phyloP scores from a whole-genome alignment of 192 early-diverging fungal genomes.

The Coemansia sp. region DNA sequence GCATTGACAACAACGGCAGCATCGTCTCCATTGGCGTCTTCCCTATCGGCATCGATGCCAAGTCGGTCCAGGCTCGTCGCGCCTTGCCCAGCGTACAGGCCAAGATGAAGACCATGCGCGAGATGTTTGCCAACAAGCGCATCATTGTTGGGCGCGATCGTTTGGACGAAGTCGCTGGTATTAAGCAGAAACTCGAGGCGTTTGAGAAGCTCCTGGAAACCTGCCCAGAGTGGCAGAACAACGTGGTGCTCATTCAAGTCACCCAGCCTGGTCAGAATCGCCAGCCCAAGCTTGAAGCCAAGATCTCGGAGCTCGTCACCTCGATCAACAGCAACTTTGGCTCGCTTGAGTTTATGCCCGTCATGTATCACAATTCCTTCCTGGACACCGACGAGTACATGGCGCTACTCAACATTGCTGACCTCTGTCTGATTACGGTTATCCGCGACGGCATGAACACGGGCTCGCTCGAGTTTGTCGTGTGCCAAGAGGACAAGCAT shows the following conservation, averaged over 20 bases:
- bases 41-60: constrained; percentile 96
- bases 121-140: constrained; percentile 83
- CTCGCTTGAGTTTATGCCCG: constrained; percentile 91
- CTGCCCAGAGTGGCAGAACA: constrained; percentile 90
- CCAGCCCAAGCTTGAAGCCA: constrained; percentile 69
- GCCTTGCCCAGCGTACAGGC: constrained; percentile 64
- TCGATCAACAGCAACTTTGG: constrained; percentile 95
- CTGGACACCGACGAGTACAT: constrained; percentile 96
- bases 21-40: constrained; percentile 84
- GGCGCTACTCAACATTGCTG: constrained; percentile 89
- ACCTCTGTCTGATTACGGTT: constrained; percentile 87
- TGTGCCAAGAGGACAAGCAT: constrained; percentile 85
- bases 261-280: constrained; percentile 81
- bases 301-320: constrained; percentile 87
- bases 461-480: constrained; percentile 88
- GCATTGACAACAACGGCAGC: constrained; percentile 79
- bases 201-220: constrained; percentile 89
- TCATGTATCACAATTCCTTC: constrained; percentile 88
- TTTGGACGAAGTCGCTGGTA: constrained; percentile 90
- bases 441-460: constrained; percentile 99
- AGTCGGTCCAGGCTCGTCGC: constrained; percentile 65
- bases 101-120: constrained; percentile 77
- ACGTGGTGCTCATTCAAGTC: constrained; percentile 94
- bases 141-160: constrained; percentile 98
- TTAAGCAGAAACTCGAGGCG: constrained; percentile 91